Evolutionary conservation across 768 basidiomycete genomes (phyloP).

Genomic region (Phlebiopsis flavidoalba): DNA sequence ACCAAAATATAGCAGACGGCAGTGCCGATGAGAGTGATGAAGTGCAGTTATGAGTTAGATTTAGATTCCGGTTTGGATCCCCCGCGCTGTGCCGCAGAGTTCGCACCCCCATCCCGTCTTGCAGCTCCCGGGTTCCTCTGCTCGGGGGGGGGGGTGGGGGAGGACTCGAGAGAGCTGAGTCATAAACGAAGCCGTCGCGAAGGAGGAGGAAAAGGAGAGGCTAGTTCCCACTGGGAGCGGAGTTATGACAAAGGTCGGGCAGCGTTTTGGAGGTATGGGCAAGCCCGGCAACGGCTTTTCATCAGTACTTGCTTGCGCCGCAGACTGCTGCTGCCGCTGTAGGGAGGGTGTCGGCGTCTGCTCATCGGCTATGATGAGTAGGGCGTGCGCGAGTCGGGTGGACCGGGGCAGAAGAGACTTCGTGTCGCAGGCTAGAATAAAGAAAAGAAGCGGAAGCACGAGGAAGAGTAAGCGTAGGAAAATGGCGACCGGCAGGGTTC

Average conservation of each 20-base stretch:
- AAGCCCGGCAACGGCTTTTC: no score
- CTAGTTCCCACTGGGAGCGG: neutral
- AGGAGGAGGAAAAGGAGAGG: neutral
- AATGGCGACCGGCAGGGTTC: neutral
- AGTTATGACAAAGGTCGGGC: neutral
- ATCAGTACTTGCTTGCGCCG: no score
- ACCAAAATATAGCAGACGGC: neutral
- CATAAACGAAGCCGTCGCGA: neutral
- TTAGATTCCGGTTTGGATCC: neutral
- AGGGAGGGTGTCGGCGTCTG: no score
- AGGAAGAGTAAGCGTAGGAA: neutral
- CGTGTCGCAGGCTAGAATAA: neutral
- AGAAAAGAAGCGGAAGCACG: neutral
- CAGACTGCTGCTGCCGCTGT: no score
- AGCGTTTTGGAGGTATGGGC: no score
- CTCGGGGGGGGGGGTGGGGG: no score
- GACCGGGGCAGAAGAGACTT: neutral
- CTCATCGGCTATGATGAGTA: no score
- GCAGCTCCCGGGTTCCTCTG: neutral
- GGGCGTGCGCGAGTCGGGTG: neutral
- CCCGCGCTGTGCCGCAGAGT: neutral
- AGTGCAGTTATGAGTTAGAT: neutral
- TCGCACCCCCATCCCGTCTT: neutral
- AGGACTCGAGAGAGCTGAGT: neutral
- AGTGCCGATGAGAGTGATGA: no score